Evolutionary conservation across 2,329 filamentous ascomycete species (phyloP), one percentile per base, ranked within the genome.

Genomic region (Arthrobotrys iridis): DNA sequence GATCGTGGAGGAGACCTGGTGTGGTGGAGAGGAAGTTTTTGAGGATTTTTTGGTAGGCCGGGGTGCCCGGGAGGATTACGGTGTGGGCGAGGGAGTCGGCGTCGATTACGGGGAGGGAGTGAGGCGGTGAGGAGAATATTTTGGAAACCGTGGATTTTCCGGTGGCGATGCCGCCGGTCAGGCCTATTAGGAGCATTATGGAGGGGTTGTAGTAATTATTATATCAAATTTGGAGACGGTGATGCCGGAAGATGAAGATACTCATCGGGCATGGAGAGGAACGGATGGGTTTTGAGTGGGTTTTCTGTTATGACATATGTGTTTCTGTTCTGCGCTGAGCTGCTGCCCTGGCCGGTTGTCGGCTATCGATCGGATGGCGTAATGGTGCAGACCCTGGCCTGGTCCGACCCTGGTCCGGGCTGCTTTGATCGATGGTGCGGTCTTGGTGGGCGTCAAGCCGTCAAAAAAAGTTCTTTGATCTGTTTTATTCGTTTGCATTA

Each of bases 101-200:
- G 81, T 99, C 95, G 84, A 99, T 90, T 79, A 99, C 87, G 80
- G 95, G 93, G 76, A 99, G 87, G 75, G 88, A 90, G 85, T 97
- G 91, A 0, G 94, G 95, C 3, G 91, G 85, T 3, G 88, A 86
- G 58, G 91, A 88, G 79, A 99, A 91, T 79, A 97, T 87, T 40
- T 87, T 86, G 26, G 95, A 97, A 65, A 97, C 93, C 78, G 94
- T 99, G 48, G 94, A 97, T 87, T 99, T 99, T 82, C 95, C 95
- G 4, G 95, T 99, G 75, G 95, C 95, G 81, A 99, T 98, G 76
- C 93, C 97, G 81, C 95, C 95, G 6, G 95, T 99, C 24, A 99
- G 88, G 68, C 95, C 95, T 79, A 99, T 93, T 80, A 99, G 89
- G 55, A 98, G 88, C 95, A 98, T 98, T 71, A 35, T 64, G 13